phyloP scores from a whole-genome alignment of 176 grass and related monocot genomes.

The Carex cristatella region DNA sequence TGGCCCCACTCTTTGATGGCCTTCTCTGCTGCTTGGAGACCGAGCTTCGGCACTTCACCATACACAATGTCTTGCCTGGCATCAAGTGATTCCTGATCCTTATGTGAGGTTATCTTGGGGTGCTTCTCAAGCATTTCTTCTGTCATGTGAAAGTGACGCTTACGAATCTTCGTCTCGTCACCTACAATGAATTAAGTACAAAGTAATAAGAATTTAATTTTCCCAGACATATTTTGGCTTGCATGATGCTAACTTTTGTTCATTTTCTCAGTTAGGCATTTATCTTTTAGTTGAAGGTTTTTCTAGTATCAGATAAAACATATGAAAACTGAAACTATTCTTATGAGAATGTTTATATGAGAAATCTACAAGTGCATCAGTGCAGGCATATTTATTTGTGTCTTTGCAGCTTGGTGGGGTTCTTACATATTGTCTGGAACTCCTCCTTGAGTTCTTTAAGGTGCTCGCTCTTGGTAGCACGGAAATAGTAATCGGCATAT shows the following conservation, averaged over 20 bases:
- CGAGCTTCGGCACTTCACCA: neutral
- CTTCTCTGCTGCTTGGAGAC: neutral
- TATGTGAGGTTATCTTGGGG: neutral
- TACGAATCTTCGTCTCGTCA: neutral
- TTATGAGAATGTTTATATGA: too few species aligned
- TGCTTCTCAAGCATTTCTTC: neutral
- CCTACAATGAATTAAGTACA: neutral
- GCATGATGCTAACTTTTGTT: neutral
- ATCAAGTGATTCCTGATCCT: neutral
- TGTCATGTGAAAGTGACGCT: constrained; percentile 8
- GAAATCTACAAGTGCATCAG: too few species aligned
- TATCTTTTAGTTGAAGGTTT: neutral
- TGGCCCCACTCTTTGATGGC: constrained; percentile 20
- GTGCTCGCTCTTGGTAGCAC: constrained; percentile 14
- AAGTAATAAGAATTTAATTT: neutral
- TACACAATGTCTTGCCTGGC: neutral
- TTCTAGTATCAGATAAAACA: too few species aligned
- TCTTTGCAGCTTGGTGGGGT: neutral
- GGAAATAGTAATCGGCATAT: neutral
- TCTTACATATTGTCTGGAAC: neutral
- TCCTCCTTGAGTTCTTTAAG: constrained; percentile 14
- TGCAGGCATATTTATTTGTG: neutral
- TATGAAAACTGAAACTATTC: too few species aligned
- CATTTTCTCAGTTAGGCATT: neutral
- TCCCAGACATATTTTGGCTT: neutral